Base-by-base conservation (phyloP, 2,329 filamentous ascomycete genomes). In the Arthroderma sp. region DNA sequence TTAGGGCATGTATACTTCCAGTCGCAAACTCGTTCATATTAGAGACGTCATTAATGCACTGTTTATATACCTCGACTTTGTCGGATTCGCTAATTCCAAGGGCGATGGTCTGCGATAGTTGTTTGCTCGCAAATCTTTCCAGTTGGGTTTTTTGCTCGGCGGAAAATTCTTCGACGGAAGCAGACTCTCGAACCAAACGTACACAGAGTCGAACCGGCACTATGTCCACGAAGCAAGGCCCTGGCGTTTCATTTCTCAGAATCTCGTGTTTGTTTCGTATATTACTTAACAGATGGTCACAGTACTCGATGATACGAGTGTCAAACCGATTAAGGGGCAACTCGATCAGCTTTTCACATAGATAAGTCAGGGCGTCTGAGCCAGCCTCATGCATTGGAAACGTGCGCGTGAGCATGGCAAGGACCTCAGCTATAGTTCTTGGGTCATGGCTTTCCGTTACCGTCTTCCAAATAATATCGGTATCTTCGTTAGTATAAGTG, bases 401-500 rank as follows among this genome's bases (percentile, higher is more conserved):
- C 6, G 75, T 70, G 33, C 61, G 61, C 10, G 58, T 58, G 28
- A 82, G 64, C 76, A 94, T 83, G 11, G 71, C 70, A 40, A 88
- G 70, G 27, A 93, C 75, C 29, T 88, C 87, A 41, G 87, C 80
- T 5, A 85, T 80, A n/a, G 89, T 80, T 45, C 87, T 77, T 3
- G 84, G 82, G 59, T 96, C 87, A 56, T 88, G 86, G 48, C 82
- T 87, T 27, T 80, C 78, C 4, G 77, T 81, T 42, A 94, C 78
- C 0, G 85, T 85, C 48, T 81, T 77, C 89, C 89, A 96, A 49
- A 95, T 76, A 10, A 77, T 73, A 56, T 94, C 83, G 1, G 84
- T 84, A 56, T 93, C 82, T 15, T 73, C 65, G 31, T 78, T 63
- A 0, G 74, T 77, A 62, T 89, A 94, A 9, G 78, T 81, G 44